Evolutionary conservation across 1,284 basidiomycete genomes (phyloP), one percentile per base, ranked within the genome.

Genomic region (Trametes hirsuta): DNA sequence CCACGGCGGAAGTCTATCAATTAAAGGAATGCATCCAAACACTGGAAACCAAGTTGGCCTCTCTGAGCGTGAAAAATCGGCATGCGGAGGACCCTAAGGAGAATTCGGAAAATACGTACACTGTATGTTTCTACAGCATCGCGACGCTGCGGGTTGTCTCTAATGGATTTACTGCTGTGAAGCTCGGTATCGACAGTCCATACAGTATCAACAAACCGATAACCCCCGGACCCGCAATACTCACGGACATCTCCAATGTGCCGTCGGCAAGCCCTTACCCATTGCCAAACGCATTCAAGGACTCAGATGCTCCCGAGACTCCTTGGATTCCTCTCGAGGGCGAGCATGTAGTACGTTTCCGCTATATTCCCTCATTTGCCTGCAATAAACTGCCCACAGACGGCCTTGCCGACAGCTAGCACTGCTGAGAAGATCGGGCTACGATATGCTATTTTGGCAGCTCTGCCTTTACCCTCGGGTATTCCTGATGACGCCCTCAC

Each of bases 401-500:
- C 50, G 2, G 51, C 47, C 4, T 53, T 64, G 4, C 60, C 65
- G 6, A 59, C 53, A 21, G 47, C 62, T 37, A 78, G 81, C 48
- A 79, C 83, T 0, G 77, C 80, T 52, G 81, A 81, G 34, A 76
- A 81, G 64, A 79, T 84, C 53, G 75, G 79, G 44, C 78, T 81
- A 4, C 75, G 89, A 69, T 81, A 86, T 62, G 75, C 79, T 3
- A 72, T 85, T 12, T 74, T 92, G 9, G 81, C 82, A 1, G 64
- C 75, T 2, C 79, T 92, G 44, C 86, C 88, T 12, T 72, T 91
- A 3, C 90, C 90, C 8, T 66, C 74, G 2, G 81, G 82, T 46
- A 80, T 84, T 37, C 88, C 88, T 0, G 81, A 84, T 36, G 86
- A 87, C 49, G 82, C 81, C 1, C 76, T 91, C 30, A 84, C 81